Percentiles rank a stretch among this genome's conserved stretches.
phyloP scores from a whole-genome alignment of 345 rosid genomes.

The Sisymbrium irio region DNA sequence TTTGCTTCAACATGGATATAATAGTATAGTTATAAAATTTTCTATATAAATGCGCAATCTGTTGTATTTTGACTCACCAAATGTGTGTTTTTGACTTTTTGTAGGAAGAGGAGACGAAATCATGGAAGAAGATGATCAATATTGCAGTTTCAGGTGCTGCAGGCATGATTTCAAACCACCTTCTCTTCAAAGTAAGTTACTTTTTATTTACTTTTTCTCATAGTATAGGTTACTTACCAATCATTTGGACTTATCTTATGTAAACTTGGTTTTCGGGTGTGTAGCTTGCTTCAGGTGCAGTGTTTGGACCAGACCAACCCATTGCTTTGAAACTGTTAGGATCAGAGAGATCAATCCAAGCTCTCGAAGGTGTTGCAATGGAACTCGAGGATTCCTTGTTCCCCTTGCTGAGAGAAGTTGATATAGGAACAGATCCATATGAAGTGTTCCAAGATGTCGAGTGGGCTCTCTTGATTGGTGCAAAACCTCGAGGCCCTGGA shows the following conservation, averaged over 20 bases:
- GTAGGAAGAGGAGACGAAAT: conserved; percentile 89
- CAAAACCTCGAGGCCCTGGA: conserved; percentile 99
- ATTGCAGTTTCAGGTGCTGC: conserved; percentile 95
- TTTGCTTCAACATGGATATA: conserved; percentile 4
- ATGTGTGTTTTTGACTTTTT: neutral
- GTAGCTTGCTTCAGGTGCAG: conserved; percentile 95
- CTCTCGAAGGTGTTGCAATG: conserved; percentile 99
- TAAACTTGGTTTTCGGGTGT: neutral
- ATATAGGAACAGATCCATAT: conserved; percentile 72
- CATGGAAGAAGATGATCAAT: conserved; percentile 83
- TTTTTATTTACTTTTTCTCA: neutral
- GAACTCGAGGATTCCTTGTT: conserved; percentile 96
- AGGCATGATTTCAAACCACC: conserved; percentile 94
- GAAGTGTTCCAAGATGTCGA: conserved; percentile 91
- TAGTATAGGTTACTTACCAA: conserved; percentile 1
- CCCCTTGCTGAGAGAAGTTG: conserved; percentile 92
- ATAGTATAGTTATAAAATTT: neutral
- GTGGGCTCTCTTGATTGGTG: conserved; percentile 97
- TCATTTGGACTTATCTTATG: conserved; percentile 5
- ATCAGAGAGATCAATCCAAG: conserved; percentile 87
- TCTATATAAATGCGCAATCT: neutral
- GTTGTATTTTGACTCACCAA: neutral
- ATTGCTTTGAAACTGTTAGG: conserved; percentile 86
- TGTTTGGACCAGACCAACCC: conserved; percentile 90
- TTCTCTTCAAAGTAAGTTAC: conserved; percentile 83